phyloP scores from a whole-genome alignment of 108 stramenopile species.

The Nannochloropsis granulata region DNA sequence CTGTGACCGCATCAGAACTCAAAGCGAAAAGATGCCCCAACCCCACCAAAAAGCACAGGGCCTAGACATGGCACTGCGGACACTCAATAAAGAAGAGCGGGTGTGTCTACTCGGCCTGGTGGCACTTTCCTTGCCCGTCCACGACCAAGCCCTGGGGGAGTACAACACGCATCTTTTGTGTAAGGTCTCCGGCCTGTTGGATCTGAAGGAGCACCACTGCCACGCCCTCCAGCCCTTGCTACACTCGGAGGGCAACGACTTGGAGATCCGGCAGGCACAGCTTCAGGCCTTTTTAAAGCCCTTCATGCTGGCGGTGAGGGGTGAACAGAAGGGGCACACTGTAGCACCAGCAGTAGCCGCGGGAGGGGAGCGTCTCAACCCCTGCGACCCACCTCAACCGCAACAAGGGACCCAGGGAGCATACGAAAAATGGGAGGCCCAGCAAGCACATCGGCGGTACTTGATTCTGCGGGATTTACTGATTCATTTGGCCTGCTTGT shows the following conservation, averaged over 20 bases:
- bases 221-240: background rate
- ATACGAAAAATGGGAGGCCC: background rate
- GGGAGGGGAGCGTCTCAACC: too few species aligned
- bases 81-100: background rate
- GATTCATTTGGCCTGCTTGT: constrained; percentile 7
- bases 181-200: background rate
- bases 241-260: background rate
- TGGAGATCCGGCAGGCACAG: background rate
- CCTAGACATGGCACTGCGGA: background rate
- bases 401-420: background rate
- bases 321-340: background rate
- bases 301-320: background rate
- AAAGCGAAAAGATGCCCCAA: too few species aligned
- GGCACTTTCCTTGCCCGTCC: background rate
- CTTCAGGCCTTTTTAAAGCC: background rate
- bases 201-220: background rate
- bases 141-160: background rate
- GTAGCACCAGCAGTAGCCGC: too few species aligned
- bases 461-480: constrained; percentile 12
- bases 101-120: background rate
- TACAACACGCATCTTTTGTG: background rate
- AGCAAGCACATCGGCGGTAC: background rate
- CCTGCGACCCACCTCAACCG: too few species aligned
- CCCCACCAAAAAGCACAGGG: too few species aligned
- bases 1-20: too few species aligned